These are phyloP conservation scores for Macrophomina tecta DNA, from an alignment of 2,329 filamentous ascomycete species.

Conservation along the genomic window DNA sequence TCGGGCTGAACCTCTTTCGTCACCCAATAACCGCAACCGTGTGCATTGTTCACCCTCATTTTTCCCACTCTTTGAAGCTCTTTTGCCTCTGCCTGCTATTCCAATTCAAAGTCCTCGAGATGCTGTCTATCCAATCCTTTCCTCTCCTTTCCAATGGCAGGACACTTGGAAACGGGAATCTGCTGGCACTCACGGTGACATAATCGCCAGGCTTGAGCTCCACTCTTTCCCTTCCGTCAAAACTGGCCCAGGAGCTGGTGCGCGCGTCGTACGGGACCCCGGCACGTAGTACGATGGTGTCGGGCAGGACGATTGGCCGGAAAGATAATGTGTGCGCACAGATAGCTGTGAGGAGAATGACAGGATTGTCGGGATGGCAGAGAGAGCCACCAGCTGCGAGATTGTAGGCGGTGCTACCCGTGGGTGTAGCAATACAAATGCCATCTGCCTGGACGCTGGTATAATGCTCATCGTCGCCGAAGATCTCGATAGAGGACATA, in stretches of 20 bases:
- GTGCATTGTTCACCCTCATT: neutral
- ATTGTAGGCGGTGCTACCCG: slow-evolving; percentile 94
- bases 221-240: slow-evolving; percentile 86
- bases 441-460: slow-evolving; percentile 93
- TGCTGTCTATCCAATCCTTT: slow-evolving; percentile 84
- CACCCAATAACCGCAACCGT: neutral
- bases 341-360: slow-evolving; percentile 92
- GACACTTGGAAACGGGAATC: slow-evolving; percentile 81
- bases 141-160: slow-evolving; percentile 71
- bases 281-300: slow-evolving; percentile 90
- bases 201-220: slow-evolving; percentile 81
- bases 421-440: slow-evolving; percentile 91
- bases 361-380: slow-evolving; percentile 94
- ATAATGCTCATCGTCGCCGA: slow-evolving; percentile 94
- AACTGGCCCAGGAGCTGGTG: slow-evolving; percentile 94
- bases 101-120: slow-evolving; percentile 79
- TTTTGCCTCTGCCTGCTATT: slow-evolving; percentile 82
- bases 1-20: neutral
- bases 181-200: slow-evolving; percentile 79
- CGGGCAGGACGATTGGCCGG: slow-evolving; percentile 92
- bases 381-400: slow-evolving; percentile 93
- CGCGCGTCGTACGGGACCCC: slow-evolving; percentile 95
- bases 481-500: slow-evolving; percentile 90
- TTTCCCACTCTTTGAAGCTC: slow-evolving; percentile 52
- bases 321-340: slow-evolving; percentile 95